These are phyloP conservation scores for Artemisia annua DNA, from an alignment of 129 eudicot species.

Conservation along the genomic window DNA sequence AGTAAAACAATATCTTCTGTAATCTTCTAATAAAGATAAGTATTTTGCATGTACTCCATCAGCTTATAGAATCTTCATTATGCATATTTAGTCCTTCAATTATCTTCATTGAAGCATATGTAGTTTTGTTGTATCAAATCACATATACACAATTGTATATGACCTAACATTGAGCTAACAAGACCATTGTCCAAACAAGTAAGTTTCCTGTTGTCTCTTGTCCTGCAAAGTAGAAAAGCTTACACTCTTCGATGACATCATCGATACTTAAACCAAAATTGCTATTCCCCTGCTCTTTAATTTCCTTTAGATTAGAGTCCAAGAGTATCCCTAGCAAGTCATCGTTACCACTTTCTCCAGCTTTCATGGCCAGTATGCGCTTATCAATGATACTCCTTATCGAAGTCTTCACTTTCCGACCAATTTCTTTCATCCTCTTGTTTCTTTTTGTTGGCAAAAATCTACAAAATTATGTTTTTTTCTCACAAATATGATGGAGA, in stretches of 20 bases:
- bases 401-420: neutral
- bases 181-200: constrained; percentile 42
- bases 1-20: no score
- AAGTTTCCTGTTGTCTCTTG: constrained; percentile 32
- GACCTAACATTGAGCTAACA: no score
- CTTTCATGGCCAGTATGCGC: constrained; percentile 25
- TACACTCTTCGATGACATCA: constrained; percentile 36
- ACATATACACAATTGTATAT: no score
- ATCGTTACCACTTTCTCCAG: constrained; percentile 8
- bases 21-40: no score
- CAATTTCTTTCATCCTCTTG: constrained; percentile 26
- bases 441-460: constrained; percentile 33
- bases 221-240: constrained; percentile 35
- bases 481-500: no score
- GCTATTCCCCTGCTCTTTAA: constrained; percentile 20
- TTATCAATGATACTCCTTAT: constrained; percentile 26
- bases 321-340: constrained; percentile 34
- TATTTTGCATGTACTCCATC: no score
- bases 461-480: neutral
- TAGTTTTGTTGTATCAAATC: no score
- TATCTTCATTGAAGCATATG: no score
- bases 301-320: constrained; percentile 32
- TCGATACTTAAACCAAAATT: constrained; percentile 30
- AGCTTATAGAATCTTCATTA: no score
- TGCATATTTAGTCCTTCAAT: no score